Evolutionary conservation across 352 stramenopile genomes (phyloP), one percentile per base, ranked within the genome.

Genomic region (Phytophthora rubi): DNA sequence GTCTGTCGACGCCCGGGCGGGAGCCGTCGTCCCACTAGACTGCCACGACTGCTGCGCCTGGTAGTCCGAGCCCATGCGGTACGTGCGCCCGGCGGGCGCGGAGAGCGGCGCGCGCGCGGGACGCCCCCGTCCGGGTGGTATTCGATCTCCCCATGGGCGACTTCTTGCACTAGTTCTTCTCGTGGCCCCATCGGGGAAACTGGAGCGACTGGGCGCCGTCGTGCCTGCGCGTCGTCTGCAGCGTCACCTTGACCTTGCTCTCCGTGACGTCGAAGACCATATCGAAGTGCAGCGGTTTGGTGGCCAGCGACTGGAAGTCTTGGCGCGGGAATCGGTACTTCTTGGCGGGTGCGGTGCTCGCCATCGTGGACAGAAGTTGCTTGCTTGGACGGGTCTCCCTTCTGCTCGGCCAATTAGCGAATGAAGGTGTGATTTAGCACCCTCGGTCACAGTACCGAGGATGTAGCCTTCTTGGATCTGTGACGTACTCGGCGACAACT

Each of bases 231-330:
- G 85, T 93, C 60, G 85, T 90, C 59, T 93, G 81, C 49, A 90
- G 77, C 70, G 80, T 88, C 63, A 93, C 85, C 60, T 83, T 86
- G 18, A 82, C 78, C 64, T 84, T 76, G 32, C 57, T 63, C 63
- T 91, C 79, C 4, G 79, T 82, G n/a, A 94, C 78, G 59, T 92
- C 86, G 45, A 94, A 94, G 1, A 91, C 79, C 84, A 92, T 91
- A 70, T 94, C 82, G 37, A 91, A 16, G 74, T 94, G 86, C 51
- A 94, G 69, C 15, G 86, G 86, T 70, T 84, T 87, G 28, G 85
- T 92, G 7, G 65, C 54, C 53, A 94, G 73, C 30, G 86, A 80
- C 60, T 80, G 65, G 58, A 94, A 94, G 64, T 94, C 79, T 9
- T 78, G 54, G 52, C 83, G 82, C 42, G 82, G 88, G 64, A 91